Evolutionary conservation across 1,284 basidiomycete species (phyloP).

Genomic region (Ustilago crameri): DNA sequence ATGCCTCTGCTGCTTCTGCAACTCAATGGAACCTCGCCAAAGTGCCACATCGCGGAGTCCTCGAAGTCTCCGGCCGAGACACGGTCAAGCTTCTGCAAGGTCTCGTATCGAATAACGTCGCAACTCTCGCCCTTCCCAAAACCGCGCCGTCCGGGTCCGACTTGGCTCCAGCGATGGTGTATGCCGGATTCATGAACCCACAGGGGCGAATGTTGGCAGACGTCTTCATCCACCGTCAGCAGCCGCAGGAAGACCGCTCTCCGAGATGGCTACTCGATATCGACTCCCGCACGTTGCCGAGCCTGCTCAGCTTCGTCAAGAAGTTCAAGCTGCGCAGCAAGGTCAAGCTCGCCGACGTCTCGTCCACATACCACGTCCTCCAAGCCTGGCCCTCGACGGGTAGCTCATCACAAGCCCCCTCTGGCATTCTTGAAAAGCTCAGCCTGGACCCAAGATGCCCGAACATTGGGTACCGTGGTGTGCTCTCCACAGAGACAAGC

Average conservation of each 20-base stretch:
- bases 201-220: conserved; percentile 92
- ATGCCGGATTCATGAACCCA: conserved; percentile 85
- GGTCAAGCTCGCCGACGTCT: conserved; percentile 80
- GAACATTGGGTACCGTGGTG: conserved; percentile 52
- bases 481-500: conserved; percentile 8
- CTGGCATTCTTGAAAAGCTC: conserved; percentile 6
- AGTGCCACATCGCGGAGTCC: conserved; percentile 68
- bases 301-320: conserved; percentile 78
- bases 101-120: conserved; percentile 76
- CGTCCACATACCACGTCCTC: conserved; percentile 81
- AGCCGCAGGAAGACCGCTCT: conserved; percentile 12
- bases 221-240: conserved; percentile 78
- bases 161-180: conserved; percentile 69
- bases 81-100: conserved; percentile 89
- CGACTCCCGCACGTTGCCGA: conserved; percentile 72
- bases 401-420: neutral
- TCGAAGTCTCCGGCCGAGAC: conserved; percentile 84
- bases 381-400: conserved; percentile 75
- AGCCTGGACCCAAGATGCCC: conserved; percentile 50
- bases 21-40: conserved; percentile 25
- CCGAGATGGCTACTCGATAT: conserved; percentile 79
- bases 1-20: neutral
- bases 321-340: conserved; percentile 89
- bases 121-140: conserved; percentile 12
- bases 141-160: neutral